Evolutionary conservation across 306 rosid genomes (phyloP), one percentile per base, ranked within the genome.

Genomic region (Potentilla sterilis): DNA sequence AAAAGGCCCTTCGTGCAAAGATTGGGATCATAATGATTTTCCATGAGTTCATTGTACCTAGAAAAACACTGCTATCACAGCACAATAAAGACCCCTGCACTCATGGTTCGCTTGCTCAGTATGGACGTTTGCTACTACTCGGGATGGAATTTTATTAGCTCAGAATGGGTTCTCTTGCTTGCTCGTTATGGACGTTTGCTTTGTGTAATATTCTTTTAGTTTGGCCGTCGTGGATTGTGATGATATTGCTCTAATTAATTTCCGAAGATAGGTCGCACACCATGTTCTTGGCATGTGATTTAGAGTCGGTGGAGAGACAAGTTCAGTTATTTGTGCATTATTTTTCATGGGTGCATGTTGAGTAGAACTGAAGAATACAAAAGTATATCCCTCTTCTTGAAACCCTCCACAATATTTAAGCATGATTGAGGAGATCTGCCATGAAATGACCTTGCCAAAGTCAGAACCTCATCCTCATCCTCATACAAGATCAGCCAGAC

Each of bases 281-380:
- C 77, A 74, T 74, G 77, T 58, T 65, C 77, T 43, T 43, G 43
- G 58, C 77, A 28, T 59, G 69, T 28, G 58, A 58, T 47, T 74
- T 42, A 12, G 34, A 73, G 57, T 58, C 38, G 46, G 58, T 74
- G 34, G 69, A 32, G 54, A 19, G n/a, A 58, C 35, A 24, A 14
- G 7, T 42, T 18, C 55, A 73, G 22, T 73, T 15, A 42, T 57
- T 73, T 43, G 5, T 0, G 7, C 49, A n/a, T 67, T 43, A 42
- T 72, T 5, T 48, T 19, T 41, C 12, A 54, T 14, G 18, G 48
- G 12, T 37, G 19, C 15, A 24, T 48, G 32, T 71, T 72, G 52
- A 55, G 67, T 72, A 4, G 51, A 55, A 22, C 4, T 55, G 76
- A 72, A 71, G 51, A 22, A 55, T 57, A 72, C 19, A 13, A 12